A percentile compares a stretch with the other conserved stretches of the same genome.
These are phyloP conservation scores for Aureobasidium sp. DNA, from an alignment of 2,329 filamentous ascomycete species.

Conservation along the genomic window DNA sequence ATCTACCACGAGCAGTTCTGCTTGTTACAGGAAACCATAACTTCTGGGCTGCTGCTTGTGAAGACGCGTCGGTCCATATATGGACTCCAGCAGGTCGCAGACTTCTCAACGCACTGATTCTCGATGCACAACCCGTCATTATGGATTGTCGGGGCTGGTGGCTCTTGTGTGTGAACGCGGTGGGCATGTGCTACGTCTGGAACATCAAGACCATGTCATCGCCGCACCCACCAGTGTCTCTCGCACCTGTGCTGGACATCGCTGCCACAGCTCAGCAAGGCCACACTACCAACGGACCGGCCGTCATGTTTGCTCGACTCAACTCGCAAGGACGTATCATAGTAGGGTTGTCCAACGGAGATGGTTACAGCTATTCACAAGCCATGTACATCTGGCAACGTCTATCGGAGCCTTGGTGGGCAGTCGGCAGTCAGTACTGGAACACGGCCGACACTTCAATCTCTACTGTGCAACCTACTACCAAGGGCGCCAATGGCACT, in stretches of 20 bases:
- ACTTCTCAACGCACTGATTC: conserved; percentile 72
- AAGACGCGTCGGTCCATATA: conserved; percentile 81
- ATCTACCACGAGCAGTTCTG: conserved; percentile 77
- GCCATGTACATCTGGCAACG: conserved; percentile 88
- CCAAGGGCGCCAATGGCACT: conserved; percentile 16
- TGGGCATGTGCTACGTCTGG: conserved; percentile 89
- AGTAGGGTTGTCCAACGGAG: conserved; percentile 87
- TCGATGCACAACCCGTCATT: conserved; percentile 91
- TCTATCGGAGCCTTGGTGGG: conserved; percentile 97
- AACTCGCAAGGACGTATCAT: conserved; percentile 82
- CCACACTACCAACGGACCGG: conserved; percentile 72
- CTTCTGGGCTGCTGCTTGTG: conserved; percentile 89
- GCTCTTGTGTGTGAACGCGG: conserved; percentile 81
- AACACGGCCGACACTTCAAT: conserved; percentile 92
- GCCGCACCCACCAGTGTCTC: conserved; percentile 80
- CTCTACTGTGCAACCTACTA: conserved; percentile 63
- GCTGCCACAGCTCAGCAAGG: conserved; percentile 72
- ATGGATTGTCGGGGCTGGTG: conserved; percentile 84
- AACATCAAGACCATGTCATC: conserved; percentile 76
- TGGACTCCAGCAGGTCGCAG: conserved; percentile 91
- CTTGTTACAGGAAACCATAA: conserved; percentile 82
- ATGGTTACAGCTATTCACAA: conserved; percentile 84
- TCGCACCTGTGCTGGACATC: conserved; percentile 82
- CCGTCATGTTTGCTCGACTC: conserved; percentile 82
- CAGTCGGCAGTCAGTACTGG: conserved; percentile 96